phyloP scores from a whole-genome alignment of 176 grass and related monocot species.

The Hyparrhenia diplandra region DNA sequence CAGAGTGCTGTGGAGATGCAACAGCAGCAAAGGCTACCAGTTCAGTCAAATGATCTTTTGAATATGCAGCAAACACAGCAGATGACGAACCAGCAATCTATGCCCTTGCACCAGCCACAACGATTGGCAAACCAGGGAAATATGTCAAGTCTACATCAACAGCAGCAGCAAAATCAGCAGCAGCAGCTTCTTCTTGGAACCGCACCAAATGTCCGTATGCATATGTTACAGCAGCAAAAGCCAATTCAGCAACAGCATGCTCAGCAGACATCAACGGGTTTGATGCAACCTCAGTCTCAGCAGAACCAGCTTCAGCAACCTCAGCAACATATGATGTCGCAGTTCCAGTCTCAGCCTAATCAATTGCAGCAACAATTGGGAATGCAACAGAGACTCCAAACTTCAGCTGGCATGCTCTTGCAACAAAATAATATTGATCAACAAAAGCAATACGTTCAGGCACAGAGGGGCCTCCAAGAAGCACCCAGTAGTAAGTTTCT shows the following conservation, averaged over 20 bases:
- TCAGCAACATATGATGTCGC: slow-evolving; percentile 71
- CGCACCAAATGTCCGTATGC: slow-evolving; percentile 49
- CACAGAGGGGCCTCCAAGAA: slow-evolving; percentile 57
- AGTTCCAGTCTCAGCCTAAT: slow-evolving; percentile 61
- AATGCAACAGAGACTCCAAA: slow-evolving; percentile 64
- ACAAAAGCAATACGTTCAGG: slow-evolving; percentile 71
- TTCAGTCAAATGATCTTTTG: slow-evolving; percentile 72
- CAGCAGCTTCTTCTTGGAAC: slow-evolving; percentile 69
- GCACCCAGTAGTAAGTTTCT: slow-evolving; percentile 83
- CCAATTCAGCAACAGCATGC: slow-evolving; percentile 47
- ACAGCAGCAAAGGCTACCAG: slow-evolving; percentile 64
- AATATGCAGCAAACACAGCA: slow-evolving; percentile 75
- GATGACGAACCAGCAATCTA: slow-evolving; percentile 71
- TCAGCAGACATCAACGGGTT: slow-evolving; percentile 55
- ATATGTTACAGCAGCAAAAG: slow-evolving; percentile 61
- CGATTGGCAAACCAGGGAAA: slow-evolving; percentile 53
- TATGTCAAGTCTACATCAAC: slow-evolving; percentile 58
- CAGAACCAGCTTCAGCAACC: slow-evolving; percentile 65
- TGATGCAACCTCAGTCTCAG: slow-evolving; percentile 62
- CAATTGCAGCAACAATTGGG: slow-evolving; percentile 56
- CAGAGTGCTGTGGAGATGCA: slow-evolving; percentile 68
- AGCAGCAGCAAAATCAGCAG: slow-evolving; percentile 51
- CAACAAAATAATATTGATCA: slow-evolving; percentile 63
- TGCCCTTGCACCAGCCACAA: slow-evolving; percentile 64
- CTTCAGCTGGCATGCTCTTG: slow-evolving; percentile 63